Percentiles rank a stretch among this genome's conserved stretches.
phyloP scores from a whole-genome alignment of 148 eudicot genomes.

The Diospyros lotus region DNA sequence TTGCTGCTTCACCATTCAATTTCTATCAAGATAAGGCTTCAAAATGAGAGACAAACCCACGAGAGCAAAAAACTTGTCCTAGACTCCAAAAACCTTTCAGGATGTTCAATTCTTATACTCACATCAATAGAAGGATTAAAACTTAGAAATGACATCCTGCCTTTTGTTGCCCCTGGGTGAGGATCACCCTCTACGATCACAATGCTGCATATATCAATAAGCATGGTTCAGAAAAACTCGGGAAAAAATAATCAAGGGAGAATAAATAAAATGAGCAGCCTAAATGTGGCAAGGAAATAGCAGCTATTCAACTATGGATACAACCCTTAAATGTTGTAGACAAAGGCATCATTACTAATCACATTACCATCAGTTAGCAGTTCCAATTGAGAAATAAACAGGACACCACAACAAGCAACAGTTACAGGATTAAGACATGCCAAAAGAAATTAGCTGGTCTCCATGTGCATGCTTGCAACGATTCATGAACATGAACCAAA shows the following conservation, averaged over 20 bases:
- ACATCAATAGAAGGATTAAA: conserved; percentile 93
- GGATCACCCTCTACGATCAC: conserved; percentile 97
- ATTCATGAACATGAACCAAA: too few species aligned
- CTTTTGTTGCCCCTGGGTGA: conserved; percentile 63
- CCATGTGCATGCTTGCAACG: too few species aligned
- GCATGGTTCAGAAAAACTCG: background rate
- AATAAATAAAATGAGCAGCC: background rate
- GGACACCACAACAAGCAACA: too few species aligned
- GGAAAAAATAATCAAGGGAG: background rate
- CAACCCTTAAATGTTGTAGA: background rate
- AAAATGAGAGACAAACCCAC: conserved; percentile 23
- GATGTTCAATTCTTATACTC: conserved; percentile 38
- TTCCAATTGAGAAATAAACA: too few species aligned
- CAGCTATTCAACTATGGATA: too few species aligned
- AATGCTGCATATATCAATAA: conserved; percentile 43
- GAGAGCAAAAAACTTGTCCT: conserved; percentile 10
- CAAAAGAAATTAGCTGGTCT: too few species aligned
- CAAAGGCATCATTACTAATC: background rate
- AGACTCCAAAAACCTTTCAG: conserved; percentile 9
- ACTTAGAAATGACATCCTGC: conserved; percentile 86
- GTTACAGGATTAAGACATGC: too few species aligned
- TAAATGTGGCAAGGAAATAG: too few species aligned
- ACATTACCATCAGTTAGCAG: too few species aligned
- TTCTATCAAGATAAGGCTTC: conserved; percentile 27
- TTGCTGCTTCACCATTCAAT: conserved; percentile 16